Base-by-base conservation (phyloP, 306 rosid genomes). In the Ochetophila trinervis region DNA sequence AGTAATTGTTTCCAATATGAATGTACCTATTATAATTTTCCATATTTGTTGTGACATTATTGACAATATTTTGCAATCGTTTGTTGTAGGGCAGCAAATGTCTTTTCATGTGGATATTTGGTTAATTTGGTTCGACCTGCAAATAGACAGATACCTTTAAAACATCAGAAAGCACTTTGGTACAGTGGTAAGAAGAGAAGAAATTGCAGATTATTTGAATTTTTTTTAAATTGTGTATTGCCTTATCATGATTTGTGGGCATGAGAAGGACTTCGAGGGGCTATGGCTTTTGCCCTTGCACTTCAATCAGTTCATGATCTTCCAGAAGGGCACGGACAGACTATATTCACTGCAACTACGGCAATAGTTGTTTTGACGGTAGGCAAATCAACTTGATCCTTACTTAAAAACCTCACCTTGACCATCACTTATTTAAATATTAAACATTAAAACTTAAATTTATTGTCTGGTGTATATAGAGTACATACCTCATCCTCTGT, bases 231-330 rank as follows among this genome's bases (percentile, higher is more conserved):
- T 27, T 57, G 27, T 49, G 6, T 64, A 23, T 34, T 66, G 20
- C 49, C 62, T 49, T 51, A 68, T 72, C 62, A 19, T 24, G 20
- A 65, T 35, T 56, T 71, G n/a, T 69, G 76, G 68, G 61, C 47
- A 53, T 70, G 67, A 66, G 30, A 65, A 93, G 99, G 99, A 67
- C 99, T 93, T 71, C 88, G 99, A 73, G 99, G 99, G 65, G 99
- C 99, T 62, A 93, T 93, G 99, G 99, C 99, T 21, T 93, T 93
- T 86, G 99, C 99, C 44, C 91, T 93, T 56, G 97, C 99, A 68
- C 75, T 93, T 81, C 99, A 93, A 84, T 90, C 99, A 56, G 75
- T 90, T 80, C 99, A 93, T 53, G 97, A 93, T 79, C 99, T 93
- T 83, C 99, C 97, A 58, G 96, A 93, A 55, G 99, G 99, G 72